Evolutionary conservation across 2,329 filamentous ascomycete species (phyloP), one percentile per base, ranked within the genome.

Genomic region (Alternaria tenuissima): DNA sequence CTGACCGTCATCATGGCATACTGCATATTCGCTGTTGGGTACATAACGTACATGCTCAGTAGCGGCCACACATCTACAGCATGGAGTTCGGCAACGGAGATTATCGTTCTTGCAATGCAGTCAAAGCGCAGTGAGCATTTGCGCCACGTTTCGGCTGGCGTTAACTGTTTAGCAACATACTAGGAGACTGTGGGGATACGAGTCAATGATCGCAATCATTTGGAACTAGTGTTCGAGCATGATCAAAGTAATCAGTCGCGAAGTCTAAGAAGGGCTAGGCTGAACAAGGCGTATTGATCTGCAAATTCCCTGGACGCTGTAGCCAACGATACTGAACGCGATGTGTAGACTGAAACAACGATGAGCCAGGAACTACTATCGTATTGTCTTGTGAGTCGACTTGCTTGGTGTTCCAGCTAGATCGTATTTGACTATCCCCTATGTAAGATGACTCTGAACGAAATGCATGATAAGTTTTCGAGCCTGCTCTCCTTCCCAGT

Each of bases 81-180:
- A 7, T 69, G 64, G 68, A 54, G 59, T 22, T 65, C 63, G 0
- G 54, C 59, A 7, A 59, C 52, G 3, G 66, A 67, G 38, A 47
- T 67, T 3, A 43, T 67, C 3, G 14, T 57, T 8, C 60, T 69
- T 4, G 68, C 68, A 3, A 43, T 70, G 11, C 62, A 65, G 36
- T 67, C 66, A 2, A 61, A 54, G n/a, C 44, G 39, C 16, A 61
- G 61, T 5, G 56, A 59, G 4, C n/a, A 55, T 30, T 28, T 61
- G 6, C 57, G 57, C 5, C 47, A 65, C 24, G 32, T 53, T 8
- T 55, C 52, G 3, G 65, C 62, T 24, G 59, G 67, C 11, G 24
- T 67, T 3, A 46, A 64, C 16, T 61, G 59, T 0, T 44, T 67
- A 26, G 18, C 57, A n/a, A 68, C 66, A 1, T 65, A 60, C 14